These are phyloP conservation scores for Cryptococcus deneoformans DNA, from an alignment of 1,284 basidiomycete species.

Conservation along the genomic window DNA sequence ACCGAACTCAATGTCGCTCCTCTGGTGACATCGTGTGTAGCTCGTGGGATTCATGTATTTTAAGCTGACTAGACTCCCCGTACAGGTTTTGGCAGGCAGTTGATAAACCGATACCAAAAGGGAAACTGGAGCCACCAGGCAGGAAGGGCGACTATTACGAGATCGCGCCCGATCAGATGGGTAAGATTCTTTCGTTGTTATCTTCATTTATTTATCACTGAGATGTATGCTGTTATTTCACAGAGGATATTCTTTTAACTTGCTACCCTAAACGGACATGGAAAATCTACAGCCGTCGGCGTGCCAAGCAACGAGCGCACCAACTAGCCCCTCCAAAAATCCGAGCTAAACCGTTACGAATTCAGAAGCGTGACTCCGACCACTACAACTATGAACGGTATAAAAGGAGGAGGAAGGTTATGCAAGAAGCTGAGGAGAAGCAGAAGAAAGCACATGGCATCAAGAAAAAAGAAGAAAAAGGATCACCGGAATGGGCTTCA, in stretches of 20 bases:
- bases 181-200: neutral
- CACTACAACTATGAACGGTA: neutral
- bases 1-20: conserved; percentile 6
- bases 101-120: neutral
- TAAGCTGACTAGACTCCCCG: neutral
- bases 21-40: conserved; percentile 10
- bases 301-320: conserved; percentile 7
- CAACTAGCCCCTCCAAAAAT: no score
- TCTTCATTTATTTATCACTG: neutral
- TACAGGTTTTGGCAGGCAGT: neutral
- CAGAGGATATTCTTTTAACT: conserved; percentile 21
- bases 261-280: conserved; percentile 2
- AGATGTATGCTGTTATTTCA: neutral
- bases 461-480: conserved; percentile 12
- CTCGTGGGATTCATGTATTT: neutral
- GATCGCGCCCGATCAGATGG: neutral
- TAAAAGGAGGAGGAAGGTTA: neutral
- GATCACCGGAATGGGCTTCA: conserved; percentile 30
- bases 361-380: neutral
- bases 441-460: neutral
- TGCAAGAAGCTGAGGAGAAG: neutral
- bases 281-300: conserved; percentile 14
- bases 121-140: no score
- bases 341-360: neutral
- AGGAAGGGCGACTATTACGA: no score